Percentiles rank a stretch among this genome's conserved stretches.
phyloP scores from a whole-genome alignment of 108 stramenopile genomes.

The Cyclostephanos tholiformis region DNA sequence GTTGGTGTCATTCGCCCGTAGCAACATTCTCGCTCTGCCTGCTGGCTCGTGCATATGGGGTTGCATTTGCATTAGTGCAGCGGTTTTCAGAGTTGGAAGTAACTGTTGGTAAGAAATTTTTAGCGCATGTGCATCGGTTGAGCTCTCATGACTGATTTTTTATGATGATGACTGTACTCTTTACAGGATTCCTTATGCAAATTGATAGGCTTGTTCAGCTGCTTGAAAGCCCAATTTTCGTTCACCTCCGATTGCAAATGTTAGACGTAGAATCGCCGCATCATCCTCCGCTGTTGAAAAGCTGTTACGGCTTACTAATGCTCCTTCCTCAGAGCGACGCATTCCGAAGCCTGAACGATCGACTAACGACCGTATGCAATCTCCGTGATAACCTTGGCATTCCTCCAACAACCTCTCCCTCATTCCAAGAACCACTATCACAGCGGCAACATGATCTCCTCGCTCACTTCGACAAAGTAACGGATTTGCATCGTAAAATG shows the following conservation, averaged over 20 bases:
- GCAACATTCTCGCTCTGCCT: slow-evolving; percentile 96
- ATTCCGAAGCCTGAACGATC: slow-evolving; percentile 84
- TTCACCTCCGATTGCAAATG: slow-evolving; percentile 95
- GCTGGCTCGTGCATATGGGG: slow-evolving; percentile 93
- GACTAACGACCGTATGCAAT: slow-evolving; percentile 88
- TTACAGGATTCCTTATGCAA: slow-evolving; percentile 89
- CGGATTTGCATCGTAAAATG: slow-evolving; percentile 47
- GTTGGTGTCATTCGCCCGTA: slow-evolving; percentile 98
- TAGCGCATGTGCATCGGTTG: not conserved
- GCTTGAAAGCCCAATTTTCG: slow-evolving; percentile 97
- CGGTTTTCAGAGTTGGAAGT: slow-evolving; percentile 91
- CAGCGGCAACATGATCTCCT: slow-evolving; percentile 38
- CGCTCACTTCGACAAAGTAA: slow-evolving; percentile 43
- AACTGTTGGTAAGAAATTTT: slow-evolving; percentile 70
- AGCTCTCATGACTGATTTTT: not conserved
- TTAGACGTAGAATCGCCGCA: slow-evolving; percentile 88
- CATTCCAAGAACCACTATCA: slow-evolving; percentile 1
- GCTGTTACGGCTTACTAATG: slow-evolving; percentile 95
- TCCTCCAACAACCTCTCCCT: slow-evolving; percentile 21
- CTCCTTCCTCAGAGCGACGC: slow-evolving; percentile 94
- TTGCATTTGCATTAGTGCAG: slow-evolving; percentile 91
- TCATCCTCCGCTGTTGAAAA: slow-evolving; percentile 90
- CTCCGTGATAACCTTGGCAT: slow-evolving; percentile 85
- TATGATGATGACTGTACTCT: not conserved
- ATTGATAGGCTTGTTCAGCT: slow-evolving; percentile 97